Percentiles rank a stretch among this genome's conserved stretches.
Evolutionary conservation across 2,329 filamentous ascomycete genomes (phyloP).

Genomic region (Trichoderma brevicompactum): DNA sequence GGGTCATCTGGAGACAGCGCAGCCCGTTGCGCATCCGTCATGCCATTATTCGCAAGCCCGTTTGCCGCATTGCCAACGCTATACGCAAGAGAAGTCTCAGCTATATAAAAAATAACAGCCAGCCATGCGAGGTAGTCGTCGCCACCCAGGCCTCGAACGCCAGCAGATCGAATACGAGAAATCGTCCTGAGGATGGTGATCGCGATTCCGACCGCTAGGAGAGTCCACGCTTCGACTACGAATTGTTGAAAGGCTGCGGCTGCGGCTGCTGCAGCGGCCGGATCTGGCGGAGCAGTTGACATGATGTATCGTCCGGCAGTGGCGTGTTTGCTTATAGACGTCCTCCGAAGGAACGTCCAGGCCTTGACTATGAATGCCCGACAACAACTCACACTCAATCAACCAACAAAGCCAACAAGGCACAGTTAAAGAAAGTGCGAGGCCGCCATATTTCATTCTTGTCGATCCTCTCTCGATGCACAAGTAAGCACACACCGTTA

Average conservation of each 20-base stretch:
- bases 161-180: conserved; percentile 53
- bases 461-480: background rate
- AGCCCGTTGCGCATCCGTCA: conserved; percentile 56
- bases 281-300: conserved; percentile 27
- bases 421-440: conserved; percentile 2
- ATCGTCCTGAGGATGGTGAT: conserved; percentile 56
- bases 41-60: conserved; percentile 61
- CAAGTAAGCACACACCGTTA: background rate
- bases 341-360: background rate
- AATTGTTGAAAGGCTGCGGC: conserved; percentile 36
- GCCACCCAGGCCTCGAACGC: conserved; percentile 54
- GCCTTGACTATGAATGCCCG: background rate
- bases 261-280: conserved; percentile 34
- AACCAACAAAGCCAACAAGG: background rate
- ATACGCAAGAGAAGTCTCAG: conserved; percentile 57
- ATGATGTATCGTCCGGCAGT: conserved; percentile 2
- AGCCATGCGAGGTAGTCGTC: conserved; percentile 66
- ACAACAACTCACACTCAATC: conserved; percentile 5
- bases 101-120: conserved; percentile 57
- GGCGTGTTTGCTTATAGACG: background rate
- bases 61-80: conserved; percentile 52
- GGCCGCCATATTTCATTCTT: conserved; percentile 16
- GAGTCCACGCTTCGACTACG: conserved; percentile 45
- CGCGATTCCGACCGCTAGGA: conserved; percentile 54
- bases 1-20: conserved; percentile 48